These are phyloP conservation scores for Trichaptum fuscoviolaceum DNA, from an alignment of 768 basidiomycete species.

Conservation along the genomic window DNA sequence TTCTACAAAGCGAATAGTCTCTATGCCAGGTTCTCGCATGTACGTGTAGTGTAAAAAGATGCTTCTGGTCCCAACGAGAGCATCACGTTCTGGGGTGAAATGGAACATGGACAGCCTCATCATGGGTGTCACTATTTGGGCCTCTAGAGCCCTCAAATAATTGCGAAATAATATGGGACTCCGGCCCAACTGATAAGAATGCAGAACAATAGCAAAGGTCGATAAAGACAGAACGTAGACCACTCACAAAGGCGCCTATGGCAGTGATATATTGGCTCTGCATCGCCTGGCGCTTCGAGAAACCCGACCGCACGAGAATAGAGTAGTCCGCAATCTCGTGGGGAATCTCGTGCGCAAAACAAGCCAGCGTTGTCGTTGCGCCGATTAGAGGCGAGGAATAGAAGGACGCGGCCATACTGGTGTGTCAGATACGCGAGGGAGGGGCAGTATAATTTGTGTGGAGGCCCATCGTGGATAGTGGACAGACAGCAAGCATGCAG, in stretches of 20 bases:
- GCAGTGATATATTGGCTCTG: slow-evolving; percentile 90
- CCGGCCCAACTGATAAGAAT: slow-evolving; percentile 17
- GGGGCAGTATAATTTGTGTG: background rate
- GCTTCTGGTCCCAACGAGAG: background rate
- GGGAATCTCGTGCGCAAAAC: slow-evolving; percentile 93
- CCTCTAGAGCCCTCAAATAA: slow-evolving; percentile 9
- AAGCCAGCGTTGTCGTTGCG: slow-evolving; percentile 91
- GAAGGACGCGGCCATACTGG: slow-evolving; percentile 92
- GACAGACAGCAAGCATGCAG: background rate
- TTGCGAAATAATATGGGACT: slow-evolving; percentile 15
- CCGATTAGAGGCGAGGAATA: slow-evolving; percentile 93
- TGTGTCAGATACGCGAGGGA: slow-evolving; percentile 6
- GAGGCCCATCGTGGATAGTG: background rate
- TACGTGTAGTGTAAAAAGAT: too few species aligned
- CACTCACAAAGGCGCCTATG: slow-evolving; percentile 83
- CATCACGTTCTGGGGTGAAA: background rate
- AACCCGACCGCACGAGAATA: slow-evolving; percentile 85
- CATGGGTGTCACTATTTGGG: slow-evolving; percentile 8
- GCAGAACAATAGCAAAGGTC: slow-evolving; percentile 20
- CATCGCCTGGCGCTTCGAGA: slow-evolving; percentile 90
- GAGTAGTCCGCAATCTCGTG: slow-evolving; percentile 98
- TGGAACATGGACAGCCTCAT: slow-evolving; percentile 2
- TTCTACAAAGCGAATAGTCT: background rate
- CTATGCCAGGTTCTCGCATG: background rate
- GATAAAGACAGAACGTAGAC: slow-evolving; percentile 12